Percentiles rank a stretch among this genome's conserved stretches.
Conservation (phyloP, 768 basidiomycete genomes). For the Exidia glandulosa region DNA sequence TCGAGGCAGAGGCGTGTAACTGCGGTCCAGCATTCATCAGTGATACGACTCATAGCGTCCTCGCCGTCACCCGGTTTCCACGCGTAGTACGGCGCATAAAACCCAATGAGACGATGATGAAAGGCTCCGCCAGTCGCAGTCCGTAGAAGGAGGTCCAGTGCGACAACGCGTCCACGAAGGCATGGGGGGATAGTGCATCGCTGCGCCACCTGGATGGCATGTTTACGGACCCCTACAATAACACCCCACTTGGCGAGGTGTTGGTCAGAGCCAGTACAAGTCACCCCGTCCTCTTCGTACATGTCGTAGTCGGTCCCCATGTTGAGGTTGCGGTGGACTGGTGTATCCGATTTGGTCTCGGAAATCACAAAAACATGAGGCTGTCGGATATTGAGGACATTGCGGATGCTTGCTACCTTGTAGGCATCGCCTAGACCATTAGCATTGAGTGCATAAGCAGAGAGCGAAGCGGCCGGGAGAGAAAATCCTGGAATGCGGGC, state of each 20-base stretch:
- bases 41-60: neutral
- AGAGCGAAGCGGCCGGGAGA: neutral
- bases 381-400: neutral
- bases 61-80: neutral
- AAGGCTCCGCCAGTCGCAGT: neutral
- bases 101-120: neutral
- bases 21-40: neutral
- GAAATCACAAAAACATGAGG: neutral
- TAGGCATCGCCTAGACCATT: neutral
- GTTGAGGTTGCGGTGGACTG: neutral
- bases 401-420: neutral
- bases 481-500: no score
- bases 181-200: neutral
- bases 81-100: neutral
- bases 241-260: neutral
- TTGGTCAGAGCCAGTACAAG: neutral
- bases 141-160: neutral
- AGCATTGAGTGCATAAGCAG: neutral
- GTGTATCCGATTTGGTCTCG: neutral
- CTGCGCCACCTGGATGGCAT: neutral
- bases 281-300: neutral
- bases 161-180: neutral
- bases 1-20: neutral
- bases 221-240: neutral
- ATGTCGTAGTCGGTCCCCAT: neutral